phyloP scores from a whole-genome alignment of 139 green algal genomes.

The Zygnema circumcarinatum region DNA sequence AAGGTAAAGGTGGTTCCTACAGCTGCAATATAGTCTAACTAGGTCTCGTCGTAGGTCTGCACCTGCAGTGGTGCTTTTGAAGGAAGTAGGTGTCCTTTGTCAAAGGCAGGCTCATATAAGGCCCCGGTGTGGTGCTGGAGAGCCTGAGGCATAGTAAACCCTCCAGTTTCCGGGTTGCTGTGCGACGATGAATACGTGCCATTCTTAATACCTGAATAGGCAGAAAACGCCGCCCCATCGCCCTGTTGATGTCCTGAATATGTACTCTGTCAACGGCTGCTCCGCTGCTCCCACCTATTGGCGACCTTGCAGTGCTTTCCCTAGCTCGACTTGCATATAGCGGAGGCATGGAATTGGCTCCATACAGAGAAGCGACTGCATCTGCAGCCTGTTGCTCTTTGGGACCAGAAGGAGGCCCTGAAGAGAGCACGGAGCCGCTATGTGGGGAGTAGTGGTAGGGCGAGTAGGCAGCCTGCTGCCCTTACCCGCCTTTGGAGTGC shows the following conservation, averaged over 20 bases:
- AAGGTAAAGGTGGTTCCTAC: too few relatives aligned
- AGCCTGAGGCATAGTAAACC: neutral
- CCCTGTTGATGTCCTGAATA: neutral
- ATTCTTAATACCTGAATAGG: neutral
- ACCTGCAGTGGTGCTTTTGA: too few relatives aligned
- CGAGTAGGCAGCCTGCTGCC: neutral
- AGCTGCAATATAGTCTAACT: too few relatives aligned
- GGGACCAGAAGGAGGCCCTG: neutral
- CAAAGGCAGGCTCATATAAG: too few relatives aligned
- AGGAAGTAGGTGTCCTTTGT: too few relatives aligned
- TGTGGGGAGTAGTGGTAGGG: neutral
- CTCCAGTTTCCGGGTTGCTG: neutral
- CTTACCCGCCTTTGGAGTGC: neutral
- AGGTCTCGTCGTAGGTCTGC: too few relatives aligned
- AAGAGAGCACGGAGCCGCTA: neutral
- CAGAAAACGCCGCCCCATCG: neutral
- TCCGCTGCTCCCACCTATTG: neutral
- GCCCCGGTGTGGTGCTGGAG: neutral
- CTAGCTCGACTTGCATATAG: neutral
- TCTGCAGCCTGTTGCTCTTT: too few relatives aligned
- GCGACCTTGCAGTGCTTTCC: neutral
- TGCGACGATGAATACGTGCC: neutral
- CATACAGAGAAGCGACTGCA: neutral
- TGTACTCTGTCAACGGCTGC: neutral
- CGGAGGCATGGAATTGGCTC: neutral